These are phyloP conservation scores for Kappamyces sp. DNA, from an alignment of 192 early-diverging fungal species.

Conservation along the genomic window DNA sequence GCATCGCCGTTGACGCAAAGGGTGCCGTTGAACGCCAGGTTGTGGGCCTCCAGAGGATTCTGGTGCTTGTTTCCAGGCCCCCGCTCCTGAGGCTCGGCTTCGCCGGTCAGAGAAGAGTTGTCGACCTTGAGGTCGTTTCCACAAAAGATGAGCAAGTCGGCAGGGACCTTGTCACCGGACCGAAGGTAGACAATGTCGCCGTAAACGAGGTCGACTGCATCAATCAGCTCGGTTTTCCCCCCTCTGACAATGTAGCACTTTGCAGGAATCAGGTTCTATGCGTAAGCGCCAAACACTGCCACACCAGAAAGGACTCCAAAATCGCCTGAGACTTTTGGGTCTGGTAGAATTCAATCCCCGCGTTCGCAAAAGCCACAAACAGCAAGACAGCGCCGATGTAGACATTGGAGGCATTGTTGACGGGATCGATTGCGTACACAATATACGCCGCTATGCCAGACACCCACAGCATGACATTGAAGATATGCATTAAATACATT, in stretches of 20 bases:
- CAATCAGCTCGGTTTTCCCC: conserved; percentile 57
- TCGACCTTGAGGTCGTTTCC: conserved; percentile 90
- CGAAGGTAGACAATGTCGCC: conserved; percentile 86
- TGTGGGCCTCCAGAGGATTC: conserved; percentile 89
- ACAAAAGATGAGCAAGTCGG: conserved; percentile 76
- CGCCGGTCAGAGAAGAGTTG: conserved; percentile 94
- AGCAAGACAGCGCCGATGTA: conserved; percentile 89
- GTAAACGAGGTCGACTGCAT: conserved; percentile 67
- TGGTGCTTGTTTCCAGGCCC: conserved; percentile 50
- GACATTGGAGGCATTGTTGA: conserved; percentile 71
- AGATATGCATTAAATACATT: conserved; percentile 66
- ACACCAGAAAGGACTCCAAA: conserved; percentile 78
- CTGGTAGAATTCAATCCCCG: conserved; percentile 89
- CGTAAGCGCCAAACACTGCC: conserved; percentile 3
- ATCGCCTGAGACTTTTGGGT: conserved; percentile 82
- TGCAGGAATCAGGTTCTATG: conserved; percentile 74
- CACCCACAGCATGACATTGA: conserved; percentile 84
- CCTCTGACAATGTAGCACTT: conserved; percentile 78
- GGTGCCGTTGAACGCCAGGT: conserved; percentile 86
- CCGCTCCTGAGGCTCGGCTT: conserved; percentile 90
- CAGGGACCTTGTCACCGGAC: conserved; percentile 93
- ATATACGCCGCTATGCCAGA: conserved; percentile 78
- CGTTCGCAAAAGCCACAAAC: conserved; percentile 82
- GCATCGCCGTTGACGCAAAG: conserved; percentile 72
- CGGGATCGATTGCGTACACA: conserved; percentile 69